A percentile compares a stretch with the other conserved stretches of the same genome.
Conservation (phyloP, 805 yeast genomes). For the Kregervanrija delftensis region DNA sequence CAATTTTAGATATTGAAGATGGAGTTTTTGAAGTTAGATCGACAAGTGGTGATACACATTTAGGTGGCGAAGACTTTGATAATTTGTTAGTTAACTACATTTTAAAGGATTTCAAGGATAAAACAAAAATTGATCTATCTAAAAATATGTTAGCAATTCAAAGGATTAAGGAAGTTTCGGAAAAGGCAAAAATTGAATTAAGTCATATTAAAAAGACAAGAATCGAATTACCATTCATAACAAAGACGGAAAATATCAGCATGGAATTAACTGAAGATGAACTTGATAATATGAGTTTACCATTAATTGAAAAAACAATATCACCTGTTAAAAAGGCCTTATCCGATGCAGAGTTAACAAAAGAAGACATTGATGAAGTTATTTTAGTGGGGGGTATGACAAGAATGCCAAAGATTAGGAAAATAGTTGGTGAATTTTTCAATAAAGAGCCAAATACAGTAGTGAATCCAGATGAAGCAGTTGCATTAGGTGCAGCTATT, state of each 20-base stretch:
- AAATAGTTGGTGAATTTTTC: conserved; percentile 69
- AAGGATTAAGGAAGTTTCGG: conserved; percentile 83
- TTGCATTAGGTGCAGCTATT: conserved; percentile 94
- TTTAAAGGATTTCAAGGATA: conserved; percentile 71
- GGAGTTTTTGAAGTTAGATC: conserved; percentile 96
- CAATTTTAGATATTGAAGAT: conserved; percentile 90
- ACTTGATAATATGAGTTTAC: conserved; percentile 41
- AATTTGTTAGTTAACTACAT: conserved; percentile 76
- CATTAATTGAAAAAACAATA: conserved; percentile 63
- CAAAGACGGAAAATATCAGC: conserved; percentile 39
- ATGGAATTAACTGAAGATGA: conserved; percentile 42
- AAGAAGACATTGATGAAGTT: conserved; percentile 68
- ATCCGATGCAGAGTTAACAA: conserved; percentile 67
- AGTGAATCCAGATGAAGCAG: conserved; percentile 93
- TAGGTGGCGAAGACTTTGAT: conserved; percentile 89
- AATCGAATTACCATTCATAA: conserved; percentile 77
- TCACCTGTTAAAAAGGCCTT: conserved; percentile 77
- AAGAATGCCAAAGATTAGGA: conserved; percentile 83
- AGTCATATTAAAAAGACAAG: conserved; percentile 67
- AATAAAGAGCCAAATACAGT: conserved; percentile 82
- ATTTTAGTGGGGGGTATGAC: conserved; percentile 90
- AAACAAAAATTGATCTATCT: conserved; percentile 53
- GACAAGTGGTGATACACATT: conserved; percentile 89
- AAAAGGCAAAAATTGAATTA: conserved; percentile 83
- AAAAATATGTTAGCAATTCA: conserved; percentile 73